Evolutionary conservation across 371 early-diverging fungal genomes (phyloP).

Genomic region (Conidiobolus incongruus): DNA sequence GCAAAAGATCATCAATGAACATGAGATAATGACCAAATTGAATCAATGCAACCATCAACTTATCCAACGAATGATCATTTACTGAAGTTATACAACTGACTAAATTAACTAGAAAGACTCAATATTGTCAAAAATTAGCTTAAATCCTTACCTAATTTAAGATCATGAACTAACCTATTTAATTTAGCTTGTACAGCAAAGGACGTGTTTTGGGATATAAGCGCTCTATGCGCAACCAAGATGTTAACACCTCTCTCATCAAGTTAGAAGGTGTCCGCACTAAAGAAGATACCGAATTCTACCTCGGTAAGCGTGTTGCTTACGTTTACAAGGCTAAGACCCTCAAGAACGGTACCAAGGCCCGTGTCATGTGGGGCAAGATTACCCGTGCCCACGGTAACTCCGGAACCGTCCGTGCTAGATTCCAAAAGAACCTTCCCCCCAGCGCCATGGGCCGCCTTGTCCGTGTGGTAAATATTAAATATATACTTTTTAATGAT

Average conservation of each 20-base stretch:
- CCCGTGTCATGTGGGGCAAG: conserved; percentile 94
- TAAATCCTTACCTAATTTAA: too few relatives aligned
- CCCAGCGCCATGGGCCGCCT: conserved; percentile 79
- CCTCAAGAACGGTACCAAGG: conserved; percentile 71
- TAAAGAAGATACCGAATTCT: conserved; percentile 52
- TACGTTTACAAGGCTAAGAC: conserved; percentile 73
- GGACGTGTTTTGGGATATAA: conserved; percentile 87
- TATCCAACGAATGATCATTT: too few relatives aligned
- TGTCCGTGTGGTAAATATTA: conserved; percentile 62
- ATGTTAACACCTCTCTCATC: conserved; percentile 73
- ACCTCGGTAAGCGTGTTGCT: conserved; percentile 73
- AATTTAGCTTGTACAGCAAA: conserved; percentile 81
- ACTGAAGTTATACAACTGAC: too few relatives aligned
- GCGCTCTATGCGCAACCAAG: conserved; percentile 79
- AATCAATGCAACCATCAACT: too few relatives aligned
- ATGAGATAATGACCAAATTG: too few relatives aligned
- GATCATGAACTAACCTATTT: too few relatives aligned
- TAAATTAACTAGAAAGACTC: too few relatives aligned
- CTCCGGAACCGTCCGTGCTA: conserved; percentile 88
- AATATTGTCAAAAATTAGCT: too few relatives aligned
- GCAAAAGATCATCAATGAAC: too few relatives aligned
- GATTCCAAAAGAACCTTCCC: conserved; percentile 91
- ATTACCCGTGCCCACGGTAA: conserved; percentile 89
- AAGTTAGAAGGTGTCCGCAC: conserved; percentile 83
- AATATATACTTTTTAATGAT: neutral